Evolutionary conservation across 2,329 filamentous ascomycete species (phyloP).

Genomic region (Cercospora sp.): DNA sequence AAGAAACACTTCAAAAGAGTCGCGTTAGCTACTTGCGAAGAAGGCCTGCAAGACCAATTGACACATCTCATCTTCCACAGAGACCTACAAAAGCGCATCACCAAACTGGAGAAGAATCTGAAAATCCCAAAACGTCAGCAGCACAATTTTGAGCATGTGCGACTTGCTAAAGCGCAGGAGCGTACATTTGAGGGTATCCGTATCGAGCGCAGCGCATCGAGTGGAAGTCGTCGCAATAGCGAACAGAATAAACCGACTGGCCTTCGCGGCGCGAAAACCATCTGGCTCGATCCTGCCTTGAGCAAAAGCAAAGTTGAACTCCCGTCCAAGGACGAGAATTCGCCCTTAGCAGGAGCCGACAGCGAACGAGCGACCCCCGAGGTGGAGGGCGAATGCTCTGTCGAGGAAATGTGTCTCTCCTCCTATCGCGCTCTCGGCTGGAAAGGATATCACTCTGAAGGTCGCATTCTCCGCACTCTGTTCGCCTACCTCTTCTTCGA

Average conservation of each 20-base stretch:
- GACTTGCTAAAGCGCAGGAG: conserved; percentile 72
- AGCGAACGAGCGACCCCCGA: background rate
- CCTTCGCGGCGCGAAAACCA: conserved; percentile 65
- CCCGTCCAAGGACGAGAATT: background rate
- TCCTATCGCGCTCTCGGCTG: conserved; percentile 80
- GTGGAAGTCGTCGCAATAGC: conserved; percentile 33
- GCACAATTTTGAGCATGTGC: conserved; percentile 88
- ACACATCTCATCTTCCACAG: conserved; percentile 94
- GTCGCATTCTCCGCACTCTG: conserved; percentile 86
- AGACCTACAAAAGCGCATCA: conserved; percentile 89
- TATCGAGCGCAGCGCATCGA: conserved; percentile 50
- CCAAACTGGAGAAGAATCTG: conserved; percentile 82
- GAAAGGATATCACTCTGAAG: conserved; percentile 94
- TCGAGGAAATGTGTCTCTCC: conserved; percentile 91
- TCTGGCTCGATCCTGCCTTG: conserved; percentile 72
- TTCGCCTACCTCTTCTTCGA: conserved; percentile 86
- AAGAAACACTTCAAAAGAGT: conserved; percentile 81
- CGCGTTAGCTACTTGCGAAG: conserved; percentile 78
- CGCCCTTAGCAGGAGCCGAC: conserved; percentile 5
- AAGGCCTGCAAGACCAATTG: conserved; percentile 79
- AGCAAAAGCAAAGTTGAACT: conserved; percentile 4
- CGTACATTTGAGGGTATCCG: conserved; percentile 75
- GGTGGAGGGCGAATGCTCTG: conserved; percentile 69
- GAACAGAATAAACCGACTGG: conserved; percentile 36
- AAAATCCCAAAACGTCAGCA: conserved; percentile 82